Base-by-base conservation (phyloP, 2,329 filamentous ascomycete species). In the Alternaria alternata region DNA sequence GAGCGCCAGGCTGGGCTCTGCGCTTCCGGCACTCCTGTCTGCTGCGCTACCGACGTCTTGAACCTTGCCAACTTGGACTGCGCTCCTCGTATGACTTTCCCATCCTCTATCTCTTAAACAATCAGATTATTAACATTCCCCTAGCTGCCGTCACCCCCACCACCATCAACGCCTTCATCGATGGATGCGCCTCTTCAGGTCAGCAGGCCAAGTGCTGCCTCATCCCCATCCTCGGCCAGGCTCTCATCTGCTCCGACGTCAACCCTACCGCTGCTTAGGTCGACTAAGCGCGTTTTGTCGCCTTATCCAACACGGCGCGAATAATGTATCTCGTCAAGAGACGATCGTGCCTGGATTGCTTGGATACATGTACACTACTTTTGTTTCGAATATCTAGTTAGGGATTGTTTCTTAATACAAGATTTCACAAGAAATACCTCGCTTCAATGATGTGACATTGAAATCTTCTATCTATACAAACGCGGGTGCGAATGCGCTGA, bases 11-110 rank as follows among this genome's bases (percentile, higher is more conserved):
- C 57, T 26, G 57, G 61, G n/a, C 66, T 79, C 68, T 81, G 79
- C 76, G 60, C 67, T 41, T 72, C 74, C 7, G 70, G 73, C 49
- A 68, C 70, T 65, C 70, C 84, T 4, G 82, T 85, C 65, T 90
- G 88, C 81, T 90, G 88, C 72, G 84, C 87, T 14, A 87, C 86
- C 24, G 85, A 89, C 65, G 82, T 89, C 34, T 83, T 89, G 39
- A 83, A 85, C 60, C 63, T 88, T 59, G 85, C 83, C 3, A 79
- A 86, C 73, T 79, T 88, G 24, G 79, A 89, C 80, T 90, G 88
- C 74, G 77, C 69, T 18, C 73, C 78, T 59, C 86, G 86, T 87
- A 79, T 67, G 85, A 80, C 16, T 46, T 53, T n/a, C n/a, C 9
- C 43, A 6, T 26, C 12, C 16, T 49, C 32, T 22, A 11, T 28